A percentile compares a stretch with the other conserved stretches of the same genome.
phyloP scores from a whole-genome alignment of 768 basidiomycete species.

The Lanmaoa rubissima region DNA sequence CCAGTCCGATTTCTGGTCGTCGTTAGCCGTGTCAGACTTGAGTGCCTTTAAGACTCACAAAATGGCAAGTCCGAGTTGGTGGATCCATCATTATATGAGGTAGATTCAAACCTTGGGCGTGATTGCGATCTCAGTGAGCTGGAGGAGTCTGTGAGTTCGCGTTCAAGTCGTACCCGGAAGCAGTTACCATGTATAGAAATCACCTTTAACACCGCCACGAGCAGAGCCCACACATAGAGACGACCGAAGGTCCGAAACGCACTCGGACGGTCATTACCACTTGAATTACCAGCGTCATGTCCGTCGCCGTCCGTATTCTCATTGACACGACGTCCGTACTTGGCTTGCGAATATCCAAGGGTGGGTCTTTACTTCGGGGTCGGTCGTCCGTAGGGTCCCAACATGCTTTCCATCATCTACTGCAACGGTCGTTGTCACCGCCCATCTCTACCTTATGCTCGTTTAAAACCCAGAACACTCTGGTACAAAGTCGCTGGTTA shows the following conservation, averaged over 20 bases:
- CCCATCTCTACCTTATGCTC: not conserved
- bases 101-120: not conserved
- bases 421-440: not conserved
- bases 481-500: constrained; percentile 8
- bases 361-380: not conserved
- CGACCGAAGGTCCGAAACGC: not conserved
- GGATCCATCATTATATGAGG: not conserved
- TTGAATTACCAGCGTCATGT: constrained; percentile 6
- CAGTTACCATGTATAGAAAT: not conserved
- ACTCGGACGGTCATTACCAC: not conserved
- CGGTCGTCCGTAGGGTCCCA: constrained; percentile 1
- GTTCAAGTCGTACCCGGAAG: no score
- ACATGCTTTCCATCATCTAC: constrained; percentile 14
- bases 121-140: no score
- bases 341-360: not conserved
- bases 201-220: no score
- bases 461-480: not conserved
- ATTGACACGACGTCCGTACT: not conserved
- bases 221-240: no score
- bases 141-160: no score
- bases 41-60: constrained; percentile 12
- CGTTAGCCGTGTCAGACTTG: not conserved
- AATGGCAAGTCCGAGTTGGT: constrained; percentile 11
- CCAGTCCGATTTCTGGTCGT: constrained; percentile 66
- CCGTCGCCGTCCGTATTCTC: not conserved